These are phyloP conservation scores for Ceratocystis diversiconidia DNA, from an alignment of 2,329 filamentous ascomycete species.

Conservation along the genomic window DNA sequence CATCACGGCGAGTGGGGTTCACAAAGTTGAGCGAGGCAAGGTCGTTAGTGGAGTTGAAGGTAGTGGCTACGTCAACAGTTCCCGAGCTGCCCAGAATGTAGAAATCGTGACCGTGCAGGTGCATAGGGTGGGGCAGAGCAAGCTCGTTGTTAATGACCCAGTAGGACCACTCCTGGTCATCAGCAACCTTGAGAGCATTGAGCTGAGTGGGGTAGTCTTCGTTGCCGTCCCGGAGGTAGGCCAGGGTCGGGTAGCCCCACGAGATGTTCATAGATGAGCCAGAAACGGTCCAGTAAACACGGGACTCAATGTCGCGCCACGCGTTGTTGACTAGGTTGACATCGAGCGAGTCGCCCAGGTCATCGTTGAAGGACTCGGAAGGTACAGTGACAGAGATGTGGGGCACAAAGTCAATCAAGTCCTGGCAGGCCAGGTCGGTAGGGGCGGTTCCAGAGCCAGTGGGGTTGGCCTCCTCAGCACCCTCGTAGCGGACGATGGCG, in stretches of 20 bases:
- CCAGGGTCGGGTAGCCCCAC: conserved; percentile 30
- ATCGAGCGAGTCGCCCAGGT: conserved; percentile 21
- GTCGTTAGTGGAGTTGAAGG: conserved; percentile 24
- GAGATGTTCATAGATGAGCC: conserved; percentile 26
- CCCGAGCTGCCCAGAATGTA: conserved; percentile 27
- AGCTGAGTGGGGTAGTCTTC: conserved; percentile 19
- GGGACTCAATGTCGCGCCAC: conserved; percentile 20
- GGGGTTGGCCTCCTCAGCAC: conserved; percentile 23
- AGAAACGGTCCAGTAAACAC: conserved; percentile 26
- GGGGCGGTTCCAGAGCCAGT: conserved; percentile 23
- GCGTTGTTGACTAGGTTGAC: conserved; percentile 19
- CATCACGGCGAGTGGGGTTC: conserved; percentile 40
- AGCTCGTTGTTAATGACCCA: conserved; percentile 25
- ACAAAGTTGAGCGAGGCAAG: conserved; percentile 28
- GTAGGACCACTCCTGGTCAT: conserved; percentile 23
- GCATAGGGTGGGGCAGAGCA: conserved; percentile 31
- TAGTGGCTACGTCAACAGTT: conserved; percentile 14
- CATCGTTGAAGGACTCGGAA: conserved; percentile 21
- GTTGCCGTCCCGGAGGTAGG: conserved; percentile 20
- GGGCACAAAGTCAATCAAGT: conserved; percentile 21
- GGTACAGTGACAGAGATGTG: conserved; percentile 23
- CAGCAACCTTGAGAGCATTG: conserved; percentile 20
- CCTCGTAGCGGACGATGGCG: conserved; percentile 29
- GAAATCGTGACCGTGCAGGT: conserved; percentile 38
- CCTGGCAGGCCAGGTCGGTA: conserved; percentile 21